Evolutionary conservation across 192 early-diverging fungal genomes (phyloP).

Genomic region (Backusella psychrophila): DNA sequence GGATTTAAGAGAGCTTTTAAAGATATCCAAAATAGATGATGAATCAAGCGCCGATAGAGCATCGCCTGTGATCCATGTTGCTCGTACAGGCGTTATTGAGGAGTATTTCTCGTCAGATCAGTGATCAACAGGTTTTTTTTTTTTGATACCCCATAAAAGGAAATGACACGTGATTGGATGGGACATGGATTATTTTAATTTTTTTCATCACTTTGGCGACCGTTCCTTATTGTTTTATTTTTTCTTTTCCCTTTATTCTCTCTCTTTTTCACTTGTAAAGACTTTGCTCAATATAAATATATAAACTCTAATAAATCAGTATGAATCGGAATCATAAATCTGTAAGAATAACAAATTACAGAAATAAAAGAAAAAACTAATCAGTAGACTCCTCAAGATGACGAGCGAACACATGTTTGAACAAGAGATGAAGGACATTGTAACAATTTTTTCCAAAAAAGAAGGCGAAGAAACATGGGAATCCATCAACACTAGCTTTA

Average conservation of each 20-base stretch:
- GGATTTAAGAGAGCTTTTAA: constrained; percentile 11
- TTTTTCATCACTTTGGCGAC: background rate
- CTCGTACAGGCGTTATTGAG: background rate
- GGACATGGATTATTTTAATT: background rate
- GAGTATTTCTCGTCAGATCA: constrained; percentile 8
- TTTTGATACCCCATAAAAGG: background rate
- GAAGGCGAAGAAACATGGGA: constrained; percentile 1
- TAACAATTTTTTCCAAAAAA: background rate
- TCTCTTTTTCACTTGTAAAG: background rate
- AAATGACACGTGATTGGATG: background rate
- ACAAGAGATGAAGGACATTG: background rate
- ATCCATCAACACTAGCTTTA: background rate
- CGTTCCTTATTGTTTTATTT: background rate
- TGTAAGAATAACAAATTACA: background rate
- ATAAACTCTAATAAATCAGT: background rate
- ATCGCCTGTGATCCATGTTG: constrained; percentile 7
- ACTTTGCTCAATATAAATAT: background rate
- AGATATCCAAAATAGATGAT: background rate
- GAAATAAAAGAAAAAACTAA: background rate
- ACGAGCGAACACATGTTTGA: background rate
- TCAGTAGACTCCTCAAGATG: background rate
- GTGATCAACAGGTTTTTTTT: background rate
- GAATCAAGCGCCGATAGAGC: background rate
- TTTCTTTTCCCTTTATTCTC: background rate
- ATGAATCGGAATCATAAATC: constrained; percentile 2